Percentiles rank a stretch among this genome's conserved stretches.
Evolutionary conservation across 176 grass and related monocot species (phyloP).

Genomic region (Tillandsia fasciculata): DNA sequence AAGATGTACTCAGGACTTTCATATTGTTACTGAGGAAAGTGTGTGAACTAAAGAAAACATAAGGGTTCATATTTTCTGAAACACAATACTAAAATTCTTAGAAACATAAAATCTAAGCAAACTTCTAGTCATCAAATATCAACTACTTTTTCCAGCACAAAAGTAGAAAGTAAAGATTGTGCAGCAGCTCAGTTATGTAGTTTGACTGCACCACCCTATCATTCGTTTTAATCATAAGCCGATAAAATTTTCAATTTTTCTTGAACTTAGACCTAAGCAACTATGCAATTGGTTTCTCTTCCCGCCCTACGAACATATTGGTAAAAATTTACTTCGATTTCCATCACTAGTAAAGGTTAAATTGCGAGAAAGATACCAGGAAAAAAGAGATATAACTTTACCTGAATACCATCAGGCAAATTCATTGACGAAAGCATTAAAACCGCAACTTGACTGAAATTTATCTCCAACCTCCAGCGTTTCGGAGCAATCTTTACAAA

Average conservation of each 20-base stretch:
- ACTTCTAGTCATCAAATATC: neutral
- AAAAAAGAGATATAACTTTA: neutral
- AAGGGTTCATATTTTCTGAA: neutral
- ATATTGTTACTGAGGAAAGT: too few species aligned
- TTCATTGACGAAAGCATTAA: slow-evolving; percentile 98
- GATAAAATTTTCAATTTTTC: slow-evolving; percentile 31
- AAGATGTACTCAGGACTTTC: too few species aligned
- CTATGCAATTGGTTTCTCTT: slow-evolving; percentile 42
- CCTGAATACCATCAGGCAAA: slow-evolving; percentile 93
- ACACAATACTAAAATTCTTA: too few species aligned
- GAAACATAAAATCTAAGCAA: too few species aligned
- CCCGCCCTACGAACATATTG: slow-evolving; percentile 31
- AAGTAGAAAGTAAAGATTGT: neutral
- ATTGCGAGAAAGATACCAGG: too few species aligned
- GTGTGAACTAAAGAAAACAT: neutral
- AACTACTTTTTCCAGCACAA: neutral
- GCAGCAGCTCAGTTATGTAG: neutral
- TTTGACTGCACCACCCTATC: neutral
- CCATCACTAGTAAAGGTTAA: too few species aligned
- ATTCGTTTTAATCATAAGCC: neutral
- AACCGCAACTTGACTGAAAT: slow-evolving; percentile 88
- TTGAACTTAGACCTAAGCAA: slow-evolving; percentile 79
- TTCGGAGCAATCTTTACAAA: slow-evolving; percentile 64
- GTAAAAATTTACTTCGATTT: slow-evolving; percentile 43
- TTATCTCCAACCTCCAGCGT: slow-evolving; percentile 85